Percentiles rank a stretch among this genome's conserved stretches.
These are phyloP conservation scores for Alternaria sp. DNA, from an alignment of 2,329 filamentous ascomycete genomes.

Conservation along the genomic window DNA sequence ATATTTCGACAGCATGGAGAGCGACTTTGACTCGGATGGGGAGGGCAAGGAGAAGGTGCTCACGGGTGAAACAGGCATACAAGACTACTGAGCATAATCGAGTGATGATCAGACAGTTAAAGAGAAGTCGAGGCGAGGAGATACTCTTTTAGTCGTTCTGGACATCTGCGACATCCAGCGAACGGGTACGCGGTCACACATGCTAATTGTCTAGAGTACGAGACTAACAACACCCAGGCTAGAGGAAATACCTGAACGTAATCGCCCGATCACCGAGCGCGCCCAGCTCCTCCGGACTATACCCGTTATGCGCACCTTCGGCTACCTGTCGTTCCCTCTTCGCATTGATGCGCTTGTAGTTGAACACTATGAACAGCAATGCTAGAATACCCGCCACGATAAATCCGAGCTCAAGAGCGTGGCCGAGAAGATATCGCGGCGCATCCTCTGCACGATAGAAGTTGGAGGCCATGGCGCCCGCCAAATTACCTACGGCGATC, in stretches of 20 bases:
- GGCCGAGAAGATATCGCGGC: conserved; percentile 61
- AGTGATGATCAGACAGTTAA: neutral
- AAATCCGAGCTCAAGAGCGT: conserved; percentile 62
- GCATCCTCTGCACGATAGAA: conserved; percentile 68
- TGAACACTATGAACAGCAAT: conserved; percentile 55
- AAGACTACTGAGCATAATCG: conserved; percentile 53
- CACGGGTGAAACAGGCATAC: conserved; percentile 59
- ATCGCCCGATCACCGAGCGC: conserved; percentile 68
- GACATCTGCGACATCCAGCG: neutral
- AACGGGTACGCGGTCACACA: neutral
- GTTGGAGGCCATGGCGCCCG: conserved; percentile 71
- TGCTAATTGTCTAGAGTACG: neutral
- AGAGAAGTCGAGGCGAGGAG: neutral
- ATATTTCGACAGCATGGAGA: conserved; percentile 84
- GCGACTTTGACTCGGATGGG: conserved; percentile 67
- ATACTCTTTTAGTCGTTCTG: no score
- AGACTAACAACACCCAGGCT: conserved; percentile 13
- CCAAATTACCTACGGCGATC: conserved; percentile 60
- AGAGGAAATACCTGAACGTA: conserved; percentile 70
- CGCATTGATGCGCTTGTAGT: conserved; percentile 68
- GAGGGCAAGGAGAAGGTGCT: conserved; percentile 50
- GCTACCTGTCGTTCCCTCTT: conserved; percentile 57
- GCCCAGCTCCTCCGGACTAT: conserved; percentile 64
- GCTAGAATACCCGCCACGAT: conserved; percentile 58
- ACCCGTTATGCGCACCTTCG: conserved; percentile 49